Conservation (phyloP, 768 basidiomycete species). For the Rhizopogon vulgaris region DNA sequence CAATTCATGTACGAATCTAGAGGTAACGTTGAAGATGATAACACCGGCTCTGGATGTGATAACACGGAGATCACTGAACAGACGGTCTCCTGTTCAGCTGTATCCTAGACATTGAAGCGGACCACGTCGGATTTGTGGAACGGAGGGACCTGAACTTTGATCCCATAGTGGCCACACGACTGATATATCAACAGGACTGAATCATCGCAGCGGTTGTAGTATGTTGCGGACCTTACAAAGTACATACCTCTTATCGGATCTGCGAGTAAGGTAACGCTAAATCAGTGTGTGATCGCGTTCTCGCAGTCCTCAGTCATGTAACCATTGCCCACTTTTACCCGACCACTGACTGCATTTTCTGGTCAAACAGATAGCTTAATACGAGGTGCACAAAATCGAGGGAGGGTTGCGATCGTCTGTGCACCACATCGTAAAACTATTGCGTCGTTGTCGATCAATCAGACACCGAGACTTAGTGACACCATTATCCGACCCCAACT, state of each 20-base stretch:
- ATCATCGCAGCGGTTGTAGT: too few relatives aligned
- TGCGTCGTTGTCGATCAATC: too few relatives aligned
- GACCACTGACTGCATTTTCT: conserved; percentile 72
- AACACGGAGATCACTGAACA: conserved; percentile 82
- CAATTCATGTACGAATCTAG: conserved; percentile 98
- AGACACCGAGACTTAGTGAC: too few relatives aligned
- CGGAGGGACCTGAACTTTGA: conserved; percentile 99
- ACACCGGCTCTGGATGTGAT: conserved; percentile 98
- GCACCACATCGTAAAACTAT: too few relatives aligned
- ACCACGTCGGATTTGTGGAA: conserved; percentile 63
- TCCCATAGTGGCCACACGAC: conserved; percentile 34
- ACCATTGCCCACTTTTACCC: conserved; percentile 75
- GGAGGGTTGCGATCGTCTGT: too few relatives aligned
- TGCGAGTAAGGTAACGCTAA: conserved; percentile 92
- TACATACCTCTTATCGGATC: too few relatives aligned
- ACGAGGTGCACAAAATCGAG: background rate
- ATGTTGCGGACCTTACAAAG: too few relatives aligned
- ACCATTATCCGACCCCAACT: too few relatives aligned
- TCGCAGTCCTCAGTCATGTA: conserved; percentile 14
- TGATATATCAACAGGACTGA: too few relatives aligned
- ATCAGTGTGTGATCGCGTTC: conserved; percentile 54
- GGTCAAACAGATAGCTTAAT: conserved; percentile 5
- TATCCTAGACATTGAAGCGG: conserved; percentile 99
- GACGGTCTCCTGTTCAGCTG: conserved; percentile 99
- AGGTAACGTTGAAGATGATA: conserved; percentile 99